Conservation (phyloP, 1,284 basidiomycete species). For the Schizophyllum amplum region DNA sequence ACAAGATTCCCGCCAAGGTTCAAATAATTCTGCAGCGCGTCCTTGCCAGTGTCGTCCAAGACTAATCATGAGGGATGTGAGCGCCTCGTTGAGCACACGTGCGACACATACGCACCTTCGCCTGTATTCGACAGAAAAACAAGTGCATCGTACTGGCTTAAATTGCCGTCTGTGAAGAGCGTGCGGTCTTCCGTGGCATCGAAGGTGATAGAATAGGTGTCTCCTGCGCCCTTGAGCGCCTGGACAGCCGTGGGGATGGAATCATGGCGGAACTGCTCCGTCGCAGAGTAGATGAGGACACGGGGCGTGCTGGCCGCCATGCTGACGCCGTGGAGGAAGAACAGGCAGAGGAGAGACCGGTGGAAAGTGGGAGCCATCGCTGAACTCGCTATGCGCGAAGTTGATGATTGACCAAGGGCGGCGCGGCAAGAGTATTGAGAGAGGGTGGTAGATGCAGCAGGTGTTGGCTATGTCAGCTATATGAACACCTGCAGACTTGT, state of each 20-base stretch:
- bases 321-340: not conserved
- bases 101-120: slow-evolving; percentile 42
- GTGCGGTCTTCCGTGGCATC: slow-evolving; percentile 57
- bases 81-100: no score
- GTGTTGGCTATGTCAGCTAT: no score
- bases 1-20: slow-evolving; percentile 64
- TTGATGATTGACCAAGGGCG: no score
- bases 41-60: slow-evolving; percentile 50
- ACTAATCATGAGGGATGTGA: no score
- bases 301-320: slow-evolving; percentile 13
- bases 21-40: slow-evolving; percentile 58
- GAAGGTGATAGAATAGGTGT: slow-evolving; percentile 44
- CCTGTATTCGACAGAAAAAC: slow-evolving; percentile 70
- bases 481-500: no score
- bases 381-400: no score
- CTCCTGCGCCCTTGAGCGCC: slow-evolving; percentile 23
- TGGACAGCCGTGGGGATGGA: slow-evolving; percentile 65
- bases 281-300: slow-evolving; percentile 49
- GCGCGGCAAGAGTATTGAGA: no score
- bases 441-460: no score
- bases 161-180: slow-evolving; percentile 47
- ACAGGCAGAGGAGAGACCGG: no score
- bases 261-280: slow-evolving; percentile 56
- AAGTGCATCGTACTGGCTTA: slow-evolving; percentile 56
- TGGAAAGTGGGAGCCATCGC: no score